phyloP scores from a whole-genome alignment of 2,329 filamentous ascomycete species.

The Alternaria sp. region DNA sequence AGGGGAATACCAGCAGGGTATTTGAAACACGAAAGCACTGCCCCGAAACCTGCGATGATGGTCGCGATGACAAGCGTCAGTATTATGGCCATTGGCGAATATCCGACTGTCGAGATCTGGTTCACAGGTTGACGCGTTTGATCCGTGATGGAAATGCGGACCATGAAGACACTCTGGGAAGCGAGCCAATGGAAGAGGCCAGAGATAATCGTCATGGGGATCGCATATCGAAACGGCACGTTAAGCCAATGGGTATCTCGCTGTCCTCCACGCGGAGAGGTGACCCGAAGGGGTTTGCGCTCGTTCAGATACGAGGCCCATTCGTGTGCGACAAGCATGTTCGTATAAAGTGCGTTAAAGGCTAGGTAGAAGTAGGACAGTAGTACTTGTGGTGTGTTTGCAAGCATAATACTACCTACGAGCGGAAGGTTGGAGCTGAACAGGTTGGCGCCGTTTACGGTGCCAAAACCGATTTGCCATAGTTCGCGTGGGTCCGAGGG shows the following conservation, averaged over 20 bases:
- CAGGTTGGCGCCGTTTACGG: slow-evolving; percentile 17
- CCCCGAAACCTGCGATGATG: not conserved
- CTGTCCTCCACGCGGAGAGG: slow-evolving; percentile 44
- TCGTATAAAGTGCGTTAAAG: slow-evolving; percentile 56
- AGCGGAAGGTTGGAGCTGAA: slow-evolving; percentile 6
- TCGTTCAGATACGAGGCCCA: slow-evolving; percentile 50
- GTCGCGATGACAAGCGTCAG: not conserved
- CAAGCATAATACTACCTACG: slow-evolving; percentile 41
- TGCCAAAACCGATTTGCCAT: slow-evolving; percentile 18
- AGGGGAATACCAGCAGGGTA: not conserved
- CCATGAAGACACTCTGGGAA: slow-evolving; percentile 53
- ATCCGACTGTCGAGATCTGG: not conserved
- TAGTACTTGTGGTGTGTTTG: slow-evolving; percentile 56
- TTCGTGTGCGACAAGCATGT: slow-evolving; percentile 56
- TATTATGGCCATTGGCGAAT: not conserved
- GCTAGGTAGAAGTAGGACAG: slow-evolving; percentile 55
- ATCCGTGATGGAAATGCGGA: slow-evolving; percentile 7
- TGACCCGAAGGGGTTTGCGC: slow-evolving; percentile 49
- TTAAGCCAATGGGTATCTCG: slow-evolving; percentile 52
- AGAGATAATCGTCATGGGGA: slow-evolving; percentile 45
- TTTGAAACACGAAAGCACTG: not conserved
- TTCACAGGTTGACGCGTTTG: not conserved
- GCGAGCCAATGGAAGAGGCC: slow-evolving; percentile 52
- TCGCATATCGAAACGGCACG: slow-evolving; percentile 47
- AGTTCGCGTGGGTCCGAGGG: slow-evolving; percentile 5